Evolutionary conservation across 306 rosid species (phyloP), one percentile per base, ranked within the genome.

Genomic region (Canavalia gladiata): DNA sequence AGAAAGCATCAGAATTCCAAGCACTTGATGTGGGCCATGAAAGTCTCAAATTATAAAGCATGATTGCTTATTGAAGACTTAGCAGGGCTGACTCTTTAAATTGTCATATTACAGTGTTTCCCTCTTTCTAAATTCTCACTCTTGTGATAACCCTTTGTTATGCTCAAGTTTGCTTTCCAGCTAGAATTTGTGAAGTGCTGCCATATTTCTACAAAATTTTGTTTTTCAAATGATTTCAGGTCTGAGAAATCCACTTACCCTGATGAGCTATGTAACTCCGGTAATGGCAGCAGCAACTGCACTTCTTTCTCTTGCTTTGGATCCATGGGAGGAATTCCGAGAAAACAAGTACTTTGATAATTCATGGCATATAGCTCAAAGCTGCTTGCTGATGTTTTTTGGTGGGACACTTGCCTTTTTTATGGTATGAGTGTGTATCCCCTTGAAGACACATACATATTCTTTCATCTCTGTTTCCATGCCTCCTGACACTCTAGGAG

Each of bases 211-310:
- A 46, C 56, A 2, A 74, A 81, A 72, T 11, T 2, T n/a, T 64
- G 66, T 74, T 66, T 75, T 68, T 75, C 75, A 51, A 75, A 86
- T 84, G 76, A 57, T 75, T 77, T 66, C 90, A 95, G 99, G 99
- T 77, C 87, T 95, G 89, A 93, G 89, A 89, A 91, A 95, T 87
- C 98, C 98, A 3, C 90, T 95, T 83, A 85, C 93, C 76, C 72
- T 95, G 90, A 95, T 95, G 99, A 95, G 99, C 91, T 81, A 88
- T 76, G 93, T 95, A 84, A 80, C 96, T 77, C 99, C 99, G 60
- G 93, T 93, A 84, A 95, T 95, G 99, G 90, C 99, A 25, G 68
- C 83, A 41, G 88, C 87, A 78, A 93, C 98, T 56, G 91, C 90
- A 41, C 59, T 93, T 76, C 94, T 93, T 67, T 93, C 99, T 39